These are phyloP conservation scores for Apiospora phragmitis DNA, from an alignment of 2,329 filamentous ascomycete genomes.

Conservation along the genomic window DNA sequence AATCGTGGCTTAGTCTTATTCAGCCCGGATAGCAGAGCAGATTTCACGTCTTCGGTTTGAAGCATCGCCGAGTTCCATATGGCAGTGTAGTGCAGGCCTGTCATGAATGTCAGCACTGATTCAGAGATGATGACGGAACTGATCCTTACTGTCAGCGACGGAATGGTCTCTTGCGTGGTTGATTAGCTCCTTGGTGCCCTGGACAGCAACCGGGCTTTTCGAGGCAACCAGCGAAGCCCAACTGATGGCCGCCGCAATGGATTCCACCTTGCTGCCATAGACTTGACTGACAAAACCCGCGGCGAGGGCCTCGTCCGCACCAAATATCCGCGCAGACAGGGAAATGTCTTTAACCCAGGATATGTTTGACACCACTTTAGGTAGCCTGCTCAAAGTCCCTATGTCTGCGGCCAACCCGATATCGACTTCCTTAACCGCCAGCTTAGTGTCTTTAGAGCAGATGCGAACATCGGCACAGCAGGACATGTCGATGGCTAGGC, in stretches of 20 bases:
- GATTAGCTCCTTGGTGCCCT: slow-evolving; percentile 32
- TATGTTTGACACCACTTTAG: slow-evolving; percentile 68
- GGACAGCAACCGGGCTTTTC: slow-evolving; percentile 73
- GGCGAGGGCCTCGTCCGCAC: slow-evolving; percentile 65
- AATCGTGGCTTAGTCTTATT: slow-evolving; percentile 80
- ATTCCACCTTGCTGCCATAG: slow-evolving; percentile 43
- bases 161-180: slow-evolving; percentile 67
- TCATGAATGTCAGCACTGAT: slow-evolving; percentile 20
- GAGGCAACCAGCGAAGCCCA: slow-evolving; percentile 57
- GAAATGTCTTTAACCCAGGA: slow-evolving; percentile 82
- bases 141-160: slow-evolving; percentile 68
- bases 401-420: slow-evolving; percentile 81
- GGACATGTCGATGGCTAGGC: slow-evolving; percentile 74
- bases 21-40: slow-evolving; percentile 73
- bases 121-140: slow-evolving; percentile 1
- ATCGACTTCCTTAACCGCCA: slow-evolving; percentile 80
- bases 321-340: slow-evolving; percentile 70
- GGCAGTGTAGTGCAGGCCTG: slow-evolving; percentile 76
- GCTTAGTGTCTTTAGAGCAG: slow-evolving; percentile 56
- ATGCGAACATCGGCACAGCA: slow-evolving; percentile 72
- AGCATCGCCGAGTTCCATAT: slow-evolving; percentile 86
- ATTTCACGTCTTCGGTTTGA: slow-evolving; percentile 76
- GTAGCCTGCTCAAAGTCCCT: slow-evolving; percentile 71
- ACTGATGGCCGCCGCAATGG: slow-evolving; percentile 27
- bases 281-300: slow-evolving; percentile 72